These are phyloP conservation scores for Boletus huronensis DNA, from an alignment of 768 basidiomycete genomes.

Conservation along the genomic window DNA sequence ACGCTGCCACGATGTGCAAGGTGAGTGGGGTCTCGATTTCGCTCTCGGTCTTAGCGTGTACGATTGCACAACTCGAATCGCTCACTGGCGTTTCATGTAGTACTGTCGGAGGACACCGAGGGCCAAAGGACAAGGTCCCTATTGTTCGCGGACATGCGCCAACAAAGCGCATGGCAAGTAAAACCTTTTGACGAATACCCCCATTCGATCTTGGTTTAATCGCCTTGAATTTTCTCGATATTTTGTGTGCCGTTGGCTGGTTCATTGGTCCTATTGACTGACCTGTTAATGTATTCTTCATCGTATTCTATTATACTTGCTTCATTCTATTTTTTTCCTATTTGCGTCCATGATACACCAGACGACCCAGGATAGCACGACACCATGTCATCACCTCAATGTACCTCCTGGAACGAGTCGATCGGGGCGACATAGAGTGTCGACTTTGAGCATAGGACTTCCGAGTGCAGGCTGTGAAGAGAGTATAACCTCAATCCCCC, in stretches of 20 bases:
- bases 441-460: too few relatives aligned
- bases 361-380: neutral
- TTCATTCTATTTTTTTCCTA: neutral
- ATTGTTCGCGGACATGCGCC: constrained; percentile 29
- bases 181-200: neutral
- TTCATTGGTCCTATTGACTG: neutral
- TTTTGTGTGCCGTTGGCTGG: constrained; percentile 1
- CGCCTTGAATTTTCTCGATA: neutral
- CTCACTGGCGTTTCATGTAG: constrained; percentile 7
- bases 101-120: constrained; percentile 23
- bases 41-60: neutral
- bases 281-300: neutral
- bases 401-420: constrained; percentile 45
- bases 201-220: neutral
- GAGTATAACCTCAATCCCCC: too few relatives aligned
- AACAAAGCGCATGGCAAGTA: constrained; percentile 17
- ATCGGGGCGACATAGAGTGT: too few relatives aligned
- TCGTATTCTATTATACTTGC: constrained; percentile 1
- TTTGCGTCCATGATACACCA: neutral
- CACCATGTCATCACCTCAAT: constrained; percentile 22
- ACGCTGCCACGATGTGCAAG: constrained; percentile 34
- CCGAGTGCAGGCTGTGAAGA: too few relatives aligned
- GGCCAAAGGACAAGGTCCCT: constrained; percentile 10
- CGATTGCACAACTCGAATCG: neutral
- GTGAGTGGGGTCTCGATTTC: neutral